Base-by-base conservation (phyloP, 176 grass and related monocot species). In the Cenchrus fungigraminus region DNA sequence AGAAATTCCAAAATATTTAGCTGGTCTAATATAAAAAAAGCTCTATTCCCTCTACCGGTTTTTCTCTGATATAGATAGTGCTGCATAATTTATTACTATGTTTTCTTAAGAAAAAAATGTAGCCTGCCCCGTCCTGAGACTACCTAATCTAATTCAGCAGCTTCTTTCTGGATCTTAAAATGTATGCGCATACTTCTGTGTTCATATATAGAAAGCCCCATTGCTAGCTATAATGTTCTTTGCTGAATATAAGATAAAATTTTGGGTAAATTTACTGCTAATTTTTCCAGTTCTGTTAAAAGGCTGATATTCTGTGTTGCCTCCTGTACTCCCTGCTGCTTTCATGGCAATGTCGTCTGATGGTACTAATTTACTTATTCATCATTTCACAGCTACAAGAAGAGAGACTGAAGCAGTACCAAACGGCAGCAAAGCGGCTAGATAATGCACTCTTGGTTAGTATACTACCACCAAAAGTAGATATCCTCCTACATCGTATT, bases 391-490 rank as follows among this genome's bases (percentile, higher is more conserved):
- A 95, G 91, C 53, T 71, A 78, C 71, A 87, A 42, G 91, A 95
- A 79, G 78, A 85, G 32, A 95, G 89, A 89, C 66, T 91, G 78
- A 95, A 95, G 82, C 88, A 94, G 67, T 92, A 94, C 86, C 93
- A 94, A 65, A 32, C 77, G 43, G 93, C 96, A 86, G 93, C 91
- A 79, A 98, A 95, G 76, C 80, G 83, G 45, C 84, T 98, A 32
- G 91, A 94, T 85, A 94, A 94, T 60, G 89, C 96, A 63, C 78
- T 80, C 63, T 81, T 98, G 87, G 96, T 98, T 46, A 89, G 93
- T 90, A 69, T 77, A 46, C n/a, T 83, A 77, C 81, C 68, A 44
- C 28, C 15, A 29, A 57, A 49, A 71, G 31, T 74, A 58, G 8
- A n/a, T 54, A 67, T 66, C 12, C 28, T 87, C 43, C 20, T 58